Conservation (phyloP, 768 basidiomycete species). For the Ramaria sp. region DNA sequence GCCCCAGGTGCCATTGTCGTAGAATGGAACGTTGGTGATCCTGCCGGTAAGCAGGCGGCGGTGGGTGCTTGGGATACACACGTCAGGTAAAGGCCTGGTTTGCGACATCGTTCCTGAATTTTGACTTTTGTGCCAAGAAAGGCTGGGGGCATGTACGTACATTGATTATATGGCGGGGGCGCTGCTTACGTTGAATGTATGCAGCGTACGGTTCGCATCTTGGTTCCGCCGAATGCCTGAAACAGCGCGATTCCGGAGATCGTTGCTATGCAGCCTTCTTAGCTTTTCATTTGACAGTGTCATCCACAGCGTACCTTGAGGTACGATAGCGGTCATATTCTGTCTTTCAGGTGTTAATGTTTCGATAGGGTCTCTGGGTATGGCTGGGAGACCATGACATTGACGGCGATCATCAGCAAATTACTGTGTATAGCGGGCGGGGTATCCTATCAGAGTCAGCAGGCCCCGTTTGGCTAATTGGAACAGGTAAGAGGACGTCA, state of each 20-base stretch:
- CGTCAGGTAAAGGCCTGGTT: constrained; percentile 19
- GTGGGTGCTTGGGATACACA: constrained; percentile 52
- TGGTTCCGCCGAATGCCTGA: constrained; percentile 24
- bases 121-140: neutral
- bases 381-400: constrained; percentile 81
- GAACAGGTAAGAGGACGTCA: constrained; percentile 32
- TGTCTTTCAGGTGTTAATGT: neutral
- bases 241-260: constrained; percentile 14
- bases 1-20: constrained; percentile 51
- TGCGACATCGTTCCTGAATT: neutral
- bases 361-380: constrained; percentile 52
- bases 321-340: neutral
- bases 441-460: constrained; percentile 64
- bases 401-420: constrained; percentile 37
- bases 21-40: constrained; percentile 33
- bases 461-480: constrained; percentile 78
- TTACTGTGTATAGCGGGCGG: constrained; percentile 50
- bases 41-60: constrained; percentile 27
- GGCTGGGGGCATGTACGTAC: constrained; percentile 4
- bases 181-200: neutral
- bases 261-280: constrained; percentile 57
- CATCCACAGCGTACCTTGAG: constrained; percentile 27
- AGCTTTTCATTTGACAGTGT: constrained; percentile 41
- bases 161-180: neutral
- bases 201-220: constrained; percentile 9